Evolutionary conservation across 768 basidiomycete species (phyloP).

Genomic region (Tricholomella constricta): DNA sequence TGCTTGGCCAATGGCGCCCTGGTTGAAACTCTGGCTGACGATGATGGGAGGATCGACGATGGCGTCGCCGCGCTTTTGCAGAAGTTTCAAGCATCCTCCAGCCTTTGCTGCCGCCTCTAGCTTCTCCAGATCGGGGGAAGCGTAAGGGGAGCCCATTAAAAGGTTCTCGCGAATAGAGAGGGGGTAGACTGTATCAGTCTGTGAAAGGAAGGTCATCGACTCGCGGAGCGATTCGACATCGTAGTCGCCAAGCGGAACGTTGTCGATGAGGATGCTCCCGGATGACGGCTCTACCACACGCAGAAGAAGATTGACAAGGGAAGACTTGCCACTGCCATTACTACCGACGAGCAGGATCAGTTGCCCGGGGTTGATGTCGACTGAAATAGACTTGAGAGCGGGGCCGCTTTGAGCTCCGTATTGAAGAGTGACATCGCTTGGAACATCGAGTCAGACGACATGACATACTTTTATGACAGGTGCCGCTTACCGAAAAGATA

Average conservation of each 20-base stretch:
- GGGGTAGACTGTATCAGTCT: slow-evolving; percentile 39
- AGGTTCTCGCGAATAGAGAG: slow-evolving; percentile 40
- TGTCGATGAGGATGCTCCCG: slow-evolving; percentile 45
- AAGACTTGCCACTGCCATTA: slow-evolving; percentile 48
- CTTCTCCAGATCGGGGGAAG: slow-evolving; percentile 10
- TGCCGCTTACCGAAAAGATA: slow-evolving; percentile 23
- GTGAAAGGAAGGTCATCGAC: slow-evolving; percentile 43
- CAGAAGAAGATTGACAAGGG: slow-evolving; percentile 43
- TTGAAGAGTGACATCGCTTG: slow-evolving; percentile 17
- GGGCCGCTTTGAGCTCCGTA: slow-evolving; percentile 7
- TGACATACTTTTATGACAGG: not conserved
- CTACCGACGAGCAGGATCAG: slow-evolving; percentile 47
- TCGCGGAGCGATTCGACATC: slow-evolving; percentile 32
- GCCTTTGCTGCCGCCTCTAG: slow-evolving; percentile 34
- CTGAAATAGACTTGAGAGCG: slow-evolving; percentile 34
- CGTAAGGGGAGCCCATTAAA: slow-evolving; percentile 28
- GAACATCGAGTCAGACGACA: not conserved
- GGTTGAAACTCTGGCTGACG: slow-evolving; percentile 30
- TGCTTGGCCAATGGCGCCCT: slow-evolving; percentile 24
- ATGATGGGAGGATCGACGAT: slow-evolving; percentile 32
- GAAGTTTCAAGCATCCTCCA: slow-evolving; percentile 41
- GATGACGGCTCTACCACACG: slow-evolving; percentile 31
- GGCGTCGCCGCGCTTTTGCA: slow-evolving; percentile 43
- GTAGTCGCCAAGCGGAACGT: slow-evolving; percentile 33
- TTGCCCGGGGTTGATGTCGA: slow-evolving; percentile 42